Base-by-base conservation (phyloP, 192 early-diverging fungal genomes). In the Linnemannia zychae region DNA sequence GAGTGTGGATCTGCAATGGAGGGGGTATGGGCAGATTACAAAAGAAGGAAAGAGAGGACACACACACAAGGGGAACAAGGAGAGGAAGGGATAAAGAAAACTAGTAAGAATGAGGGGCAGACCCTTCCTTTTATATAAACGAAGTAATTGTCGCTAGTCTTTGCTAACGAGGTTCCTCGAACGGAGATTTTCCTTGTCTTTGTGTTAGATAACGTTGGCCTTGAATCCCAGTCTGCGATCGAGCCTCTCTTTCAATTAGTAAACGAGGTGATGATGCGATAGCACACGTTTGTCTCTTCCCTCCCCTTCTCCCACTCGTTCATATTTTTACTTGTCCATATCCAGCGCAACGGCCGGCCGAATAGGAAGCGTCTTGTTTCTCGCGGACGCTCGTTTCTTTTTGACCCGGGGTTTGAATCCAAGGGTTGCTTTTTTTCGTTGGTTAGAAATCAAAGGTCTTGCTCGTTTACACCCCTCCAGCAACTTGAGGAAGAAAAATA, bases 251-350 rank as follows among this genome's bases (percentile, higher is more conserved):
- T 28, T 63, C 57, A 63, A 63, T 63, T 63, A 33, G 57, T 63
- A 63, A 63, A 63, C 57, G 57, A 63, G 28, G 57, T 12, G 28
- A 63, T 63, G 57, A 63, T 63, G 57, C 28, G 57, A 63, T 63
- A 11, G 28, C 57, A 63, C 57, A 63, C 57, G 9, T 31, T 63
- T 63, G 57, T 63, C 57, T 63, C 40, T 44, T 44, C 40, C 40
- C 9, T 44, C 40, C 40, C 40, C 40, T 9, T 6, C 40, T 44
- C 40, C 40, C 40, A 44, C 40, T 44, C 40, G 40, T 63, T 63
- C 28, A 31, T 63, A 63, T 31, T 63, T 63, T 63, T 63, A 63
- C 28, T 31, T 31, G 7, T 15, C 0, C 53, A n/a, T 24, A 24
- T 7, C 57, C 57, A 31, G 28, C 9, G 28, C 28, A 63, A 31